Percentiles rank a stretch among this genome's conserved stretches.
These are phyloP conservation scores for Chaetomium fimeti DNA, from an alignment of 495 filamentous ascomycete genomes.

Conservation along the genomic window DNA sequence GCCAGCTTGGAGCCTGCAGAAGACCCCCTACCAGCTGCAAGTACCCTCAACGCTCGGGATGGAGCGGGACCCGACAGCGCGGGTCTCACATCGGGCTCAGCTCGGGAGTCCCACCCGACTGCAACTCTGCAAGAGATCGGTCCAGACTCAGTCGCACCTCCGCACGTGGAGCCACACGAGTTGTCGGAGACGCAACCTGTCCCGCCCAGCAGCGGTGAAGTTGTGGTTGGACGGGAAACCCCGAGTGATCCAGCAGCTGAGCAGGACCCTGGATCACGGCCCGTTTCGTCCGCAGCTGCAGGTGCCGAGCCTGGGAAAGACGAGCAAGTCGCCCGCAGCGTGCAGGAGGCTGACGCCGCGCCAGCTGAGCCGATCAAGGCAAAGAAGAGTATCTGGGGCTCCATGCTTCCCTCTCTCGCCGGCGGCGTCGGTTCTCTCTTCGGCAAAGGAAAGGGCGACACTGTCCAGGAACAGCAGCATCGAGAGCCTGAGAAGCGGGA, in stretches of 20 bases:
- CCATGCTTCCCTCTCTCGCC: conserved; percentile 25
- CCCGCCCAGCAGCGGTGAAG: conserved; percentile 26
- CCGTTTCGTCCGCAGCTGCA: conserved; percentile 9
- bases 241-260: not conserved
- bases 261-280: conserved; percentile 8
- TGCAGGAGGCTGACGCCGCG: conserved; percentile 3
- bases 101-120: conserved; percentile 10
- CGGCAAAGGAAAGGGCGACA: conserved; percentile 21
- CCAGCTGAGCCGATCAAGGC: conserved; percentile 7
- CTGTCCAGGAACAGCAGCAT: conserved; percentile 7
- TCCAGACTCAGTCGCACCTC: conserved; percentile 6
- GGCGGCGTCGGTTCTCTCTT: conserved; percentile 29
- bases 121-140: conserved; percentile 17
- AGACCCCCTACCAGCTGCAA: conserved; percentile 6
- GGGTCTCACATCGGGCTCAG: not conserved
- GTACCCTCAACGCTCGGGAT: not conserved
- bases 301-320: conserved; percentile 7
- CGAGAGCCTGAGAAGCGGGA: conserved; percentile 6
- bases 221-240: conserved; percentile 4
- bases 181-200: conserved; percentile 8
- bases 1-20: conserved; percentile 17
- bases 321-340: not conserved
- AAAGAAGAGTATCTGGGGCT: conserved; percentile 26
- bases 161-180: conserved; percentile 28
- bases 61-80: conserved; percentile 17